Evolutionary conservation across 1,284 basidiomycete species (phyloP).

Genomic region (Pascua sp.): DNA sequence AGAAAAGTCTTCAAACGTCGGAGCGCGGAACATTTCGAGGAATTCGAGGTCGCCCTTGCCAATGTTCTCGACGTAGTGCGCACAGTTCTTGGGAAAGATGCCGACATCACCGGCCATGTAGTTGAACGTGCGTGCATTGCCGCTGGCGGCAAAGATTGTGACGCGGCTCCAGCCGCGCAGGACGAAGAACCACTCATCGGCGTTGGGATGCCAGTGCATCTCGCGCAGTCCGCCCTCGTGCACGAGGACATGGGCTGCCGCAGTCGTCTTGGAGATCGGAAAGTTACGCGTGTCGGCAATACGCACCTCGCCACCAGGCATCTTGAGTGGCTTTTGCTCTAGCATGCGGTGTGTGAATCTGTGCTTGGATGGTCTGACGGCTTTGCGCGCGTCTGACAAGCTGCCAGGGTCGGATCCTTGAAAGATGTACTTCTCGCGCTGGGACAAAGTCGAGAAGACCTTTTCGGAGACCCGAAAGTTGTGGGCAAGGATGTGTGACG

Average conservation of each 20-base stretch:
- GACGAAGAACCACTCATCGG: conserved; percentile 47
- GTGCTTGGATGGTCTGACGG: conserved; percentile 16
- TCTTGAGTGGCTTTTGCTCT: conserved; percentile 49
- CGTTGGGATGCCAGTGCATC: conserved; percentile 66
- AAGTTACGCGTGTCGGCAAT: conserved; percentile 63
- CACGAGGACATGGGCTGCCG: conserved; percentile 65
- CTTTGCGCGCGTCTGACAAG: conserved; percentile 10
- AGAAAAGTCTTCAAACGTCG: conserved; percentile 59
- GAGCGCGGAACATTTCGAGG: conserved; percentile 64
- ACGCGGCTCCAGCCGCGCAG: conserved; percentile 58
- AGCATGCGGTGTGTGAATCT: conserved; percentile 32
- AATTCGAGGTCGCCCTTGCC: conserved; percentile 62
- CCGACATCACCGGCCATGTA: conserved; percentile 65
- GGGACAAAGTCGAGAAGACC: conserved; percentile 52
- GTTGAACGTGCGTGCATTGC: conserved; percentile 65
- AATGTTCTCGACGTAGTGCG: conserved; percentile 68
- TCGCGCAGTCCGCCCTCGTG: conserved; percentile 64
- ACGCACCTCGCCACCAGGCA: conserved; percentile 60
- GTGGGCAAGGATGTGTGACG: conserved; percentile 63
- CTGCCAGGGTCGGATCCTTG: conserved; percentile 45
- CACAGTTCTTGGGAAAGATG: conserved; percentile 53
- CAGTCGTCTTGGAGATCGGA: conserved; percentile 58
- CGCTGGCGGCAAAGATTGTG: conserved; percentile 61
- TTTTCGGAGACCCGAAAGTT: conserved; percentile 61
- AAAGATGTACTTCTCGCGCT: conserved; percentile 63